Evolutionary conservation across 1,284 basidiomycete species (phyloP).

Genomic region (Ceratorhiza oryzae-sativae): DNA sequence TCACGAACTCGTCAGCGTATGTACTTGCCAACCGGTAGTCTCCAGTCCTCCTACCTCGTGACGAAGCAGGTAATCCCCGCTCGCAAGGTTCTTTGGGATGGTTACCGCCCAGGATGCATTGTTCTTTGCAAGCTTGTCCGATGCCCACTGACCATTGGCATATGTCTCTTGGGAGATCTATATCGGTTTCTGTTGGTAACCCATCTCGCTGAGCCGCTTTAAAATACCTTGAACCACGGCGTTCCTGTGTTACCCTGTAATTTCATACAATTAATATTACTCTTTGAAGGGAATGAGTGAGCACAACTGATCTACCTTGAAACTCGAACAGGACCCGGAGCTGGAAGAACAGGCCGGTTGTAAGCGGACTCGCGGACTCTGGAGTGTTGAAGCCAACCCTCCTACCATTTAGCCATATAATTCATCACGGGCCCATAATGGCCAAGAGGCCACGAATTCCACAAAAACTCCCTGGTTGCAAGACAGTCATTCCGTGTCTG

Average conservation of each 20-base stretch:
- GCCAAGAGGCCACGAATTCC: constrained; percentile 39
- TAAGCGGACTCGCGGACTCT: too few species aligned
- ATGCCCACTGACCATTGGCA: constrained; percentile 33
- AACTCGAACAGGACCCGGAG: constrained; percentile 33
- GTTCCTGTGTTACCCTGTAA: constrained; percentile 29
- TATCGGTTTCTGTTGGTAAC: too few species aligned
- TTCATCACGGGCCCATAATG: constrained; percentile 38
- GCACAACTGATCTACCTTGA: constrained; percentile 4
- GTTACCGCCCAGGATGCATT: constrained; percentile 36
- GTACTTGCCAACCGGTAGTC: not conserved
- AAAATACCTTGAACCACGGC: constrained; percentile 36
- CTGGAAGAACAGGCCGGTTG: not conserved
- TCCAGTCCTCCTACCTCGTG: constrained; percentile 12
- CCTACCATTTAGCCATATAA: constrained; percentile 36
- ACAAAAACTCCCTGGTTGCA: constrained; percentile 25
- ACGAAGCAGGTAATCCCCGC: constrained; percentile 31
- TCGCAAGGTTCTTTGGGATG: constrained; percentile 32
- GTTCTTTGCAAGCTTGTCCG: constrained; percentile 38
- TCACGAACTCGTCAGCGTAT: not conserved
- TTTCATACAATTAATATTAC: too few species aligned
- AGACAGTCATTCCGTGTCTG: not conserved
- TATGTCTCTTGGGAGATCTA: constrained; percentile 39
- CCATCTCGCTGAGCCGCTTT: too few species aligned
- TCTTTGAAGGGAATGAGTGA: too few species aligned
- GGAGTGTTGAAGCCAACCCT: not conserved